These are phyloP conservation scores for Blumeria hordei DNA, from an alignment of 2,329 filamentous ascomycete genomes.

Conservation along the genomic window DNA sequence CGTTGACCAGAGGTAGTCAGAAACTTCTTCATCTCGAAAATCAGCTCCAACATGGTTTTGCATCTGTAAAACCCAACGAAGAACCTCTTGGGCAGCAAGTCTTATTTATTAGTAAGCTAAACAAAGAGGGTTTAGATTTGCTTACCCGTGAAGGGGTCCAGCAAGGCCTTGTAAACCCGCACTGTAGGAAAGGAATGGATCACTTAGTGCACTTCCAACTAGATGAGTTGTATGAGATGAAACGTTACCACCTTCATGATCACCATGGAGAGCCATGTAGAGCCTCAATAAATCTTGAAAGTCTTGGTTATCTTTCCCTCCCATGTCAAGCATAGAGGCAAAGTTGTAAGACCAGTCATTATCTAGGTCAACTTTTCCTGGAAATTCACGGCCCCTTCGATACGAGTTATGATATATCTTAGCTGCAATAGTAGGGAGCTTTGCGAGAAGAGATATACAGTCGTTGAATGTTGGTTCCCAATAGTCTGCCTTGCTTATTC, in stretches of 20 bases:
- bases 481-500: constrained; percentile 86
- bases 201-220: constrained; percentile 80
- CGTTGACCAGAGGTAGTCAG: constrained; percentile 75
- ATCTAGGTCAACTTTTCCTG: constrained; percentile 50
- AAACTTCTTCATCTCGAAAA: constrained; percentile 62
- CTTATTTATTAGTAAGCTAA: constrained; percentile 17
- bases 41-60: constrained; percentile 58
- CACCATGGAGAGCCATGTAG: constrained; percentile 88
- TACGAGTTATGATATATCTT: constrained; percentile 94
- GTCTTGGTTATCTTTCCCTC: constrained; percentile 64
- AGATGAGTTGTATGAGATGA: constrained; percentile 89
- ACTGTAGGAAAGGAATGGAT: constrained; percentile 88
- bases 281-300: constrained; percentile 89
- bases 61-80: constrained; percentile 95
- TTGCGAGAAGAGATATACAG: constrained; percentile 76
- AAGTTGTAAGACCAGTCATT: constrained; percentile 99
- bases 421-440: constrained; percentile 86
- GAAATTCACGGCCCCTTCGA: constrained; percentile 50
- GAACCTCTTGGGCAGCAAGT: constrained; percentile 85
- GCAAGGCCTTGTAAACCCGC: constrained; percentile 88
- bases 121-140: background rate
- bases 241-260: constrained; percentile 96
- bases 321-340: constrained; percentile 81
- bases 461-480: constrained; percentile 98
- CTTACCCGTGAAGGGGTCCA: constrained; percentile 64